A percentile compares a stretch with the other conserved stretches of the same genome.
These are phyloP conservation scores for Rhytidhysteron rufulum DNA, from an alignment of 2,329 filamentous ascomycete species.

Conservation along the genomic window DNA sequence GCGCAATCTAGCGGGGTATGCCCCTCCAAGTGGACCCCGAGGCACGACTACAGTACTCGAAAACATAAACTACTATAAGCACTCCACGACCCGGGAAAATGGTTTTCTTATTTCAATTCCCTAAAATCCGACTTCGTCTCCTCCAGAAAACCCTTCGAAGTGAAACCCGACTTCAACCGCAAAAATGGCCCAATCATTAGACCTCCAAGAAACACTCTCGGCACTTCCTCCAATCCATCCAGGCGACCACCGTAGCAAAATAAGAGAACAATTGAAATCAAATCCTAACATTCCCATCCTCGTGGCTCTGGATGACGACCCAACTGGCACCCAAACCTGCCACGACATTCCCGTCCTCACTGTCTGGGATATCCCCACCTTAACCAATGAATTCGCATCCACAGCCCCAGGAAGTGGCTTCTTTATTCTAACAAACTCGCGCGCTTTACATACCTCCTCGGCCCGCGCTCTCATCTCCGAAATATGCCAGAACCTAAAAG, in stretches of 20 bases:
- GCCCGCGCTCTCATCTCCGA: slow-evolving; percentile 48
- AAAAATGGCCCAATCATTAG: too few relatives aligned
- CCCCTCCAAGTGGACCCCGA: too few relatives aligned
- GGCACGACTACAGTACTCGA: too few relatives aligned
- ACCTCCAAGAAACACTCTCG: too few relatives aligned
- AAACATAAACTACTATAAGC: too few relatives aligned
- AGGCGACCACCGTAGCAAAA: slow-evolving; percentile 18
- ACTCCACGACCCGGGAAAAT: too few relatives aligned
- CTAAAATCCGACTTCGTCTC: too few relatives aligned
- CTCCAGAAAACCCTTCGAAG: too few relatives aligned
- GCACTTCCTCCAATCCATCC: too few relatives aligned
- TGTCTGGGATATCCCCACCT: slow-evolving; percentile 47
- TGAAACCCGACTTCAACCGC: too few relatives aligned
- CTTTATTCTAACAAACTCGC: slow-evolving; percentile 60
- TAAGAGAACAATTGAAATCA: slow-evolving; percentile 14
- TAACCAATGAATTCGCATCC: slow-evolving; percentile 43
- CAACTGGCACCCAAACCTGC: slow-evolving; percentile 61
- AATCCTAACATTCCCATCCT: slow-evolving; percentile 20
- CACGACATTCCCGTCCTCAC: slow-evolving; percentile 55
- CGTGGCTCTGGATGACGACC: slow-evolving; percentile 52
- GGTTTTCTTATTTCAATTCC: too few relatives aligned
- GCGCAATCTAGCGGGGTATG: too few relatives aligned
- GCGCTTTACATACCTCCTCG: slow-evolving; percentile 51
- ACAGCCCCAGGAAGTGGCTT: slow-evolving; percentile 44
- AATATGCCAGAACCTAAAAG: slow-evolving; percentile 49